These are phyloP conservation scores for Lasiodiplodia theobromae DNA, from an alignment of 2,329 filamentous ascomycete genomes.

Conservation along the genomic window DNA sequence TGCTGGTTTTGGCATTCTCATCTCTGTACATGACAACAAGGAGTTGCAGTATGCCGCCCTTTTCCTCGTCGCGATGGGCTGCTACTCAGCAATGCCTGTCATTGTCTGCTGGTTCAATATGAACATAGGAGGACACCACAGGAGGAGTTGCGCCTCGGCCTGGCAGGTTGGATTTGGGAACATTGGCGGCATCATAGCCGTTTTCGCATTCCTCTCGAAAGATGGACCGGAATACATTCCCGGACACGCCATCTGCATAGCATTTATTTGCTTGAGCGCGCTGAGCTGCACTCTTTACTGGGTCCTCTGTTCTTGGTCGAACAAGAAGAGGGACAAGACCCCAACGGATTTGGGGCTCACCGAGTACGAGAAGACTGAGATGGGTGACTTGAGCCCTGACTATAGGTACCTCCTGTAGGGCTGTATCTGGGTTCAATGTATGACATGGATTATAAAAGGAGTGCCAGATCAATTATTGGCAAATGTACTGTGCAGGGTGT, in stretches of 20 bases:
- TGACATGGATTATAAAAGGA: too few relatives aligned
- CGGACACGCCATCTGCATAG: slow-evolving; percentile 80
- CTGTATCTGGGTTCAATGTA: neutral
- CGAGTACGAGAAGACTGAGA: slow-evolving; percentile 67
- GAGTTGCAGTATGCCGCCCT: slow-evolving; percentile 77
- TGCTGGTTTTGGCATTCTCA: slow-evolving; percentile 76
- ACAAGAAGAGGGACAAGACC: slow-evolving; percentile 63
- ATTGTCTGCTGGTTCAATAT: slow-evolving; percentile 67
- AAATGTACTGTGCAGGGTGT: neutral
- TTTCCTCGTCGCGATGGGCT: slow-evolving; percentile 81
- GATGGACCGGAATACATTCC: slow-evolving; percentile 74
- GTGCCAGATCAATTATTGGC: too few relatives aligned
- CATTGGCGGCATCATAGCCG: slow-evolving; percentile 60
- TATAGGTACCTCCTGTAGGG: slow-evolving; percentile 65
- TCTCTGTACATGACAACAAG: slow-evolving; percentile 72
- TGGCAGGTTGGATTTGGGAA: slow-evolving; percentile 61
- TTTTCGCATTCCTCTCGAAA: slow-evolving; percentile 56
- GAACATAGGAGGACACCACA: slow-evolving; percentile 61
- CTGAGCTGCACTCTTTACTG: slow-evolving; percentile 68
- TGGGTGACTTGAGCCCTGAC: slow-evolving; percentile 66
- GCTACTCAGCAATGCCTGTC: slow-evolving; percentile 89
- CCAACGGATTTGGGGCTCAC: slow-evolving; percentile 59
- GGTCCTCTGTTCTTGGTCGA: slow-evolving; percentile 64
- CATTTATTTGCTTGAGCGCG: slow-evolving; percentile 73
- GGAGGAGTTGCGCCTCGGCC: slow-evolving; percentile 56